Evolutionary conservation across 192 early-diverging fungal species (phyloP), one percentile per base, ranked within the genome.

Genomic region (Backusella westeae): DNA sequence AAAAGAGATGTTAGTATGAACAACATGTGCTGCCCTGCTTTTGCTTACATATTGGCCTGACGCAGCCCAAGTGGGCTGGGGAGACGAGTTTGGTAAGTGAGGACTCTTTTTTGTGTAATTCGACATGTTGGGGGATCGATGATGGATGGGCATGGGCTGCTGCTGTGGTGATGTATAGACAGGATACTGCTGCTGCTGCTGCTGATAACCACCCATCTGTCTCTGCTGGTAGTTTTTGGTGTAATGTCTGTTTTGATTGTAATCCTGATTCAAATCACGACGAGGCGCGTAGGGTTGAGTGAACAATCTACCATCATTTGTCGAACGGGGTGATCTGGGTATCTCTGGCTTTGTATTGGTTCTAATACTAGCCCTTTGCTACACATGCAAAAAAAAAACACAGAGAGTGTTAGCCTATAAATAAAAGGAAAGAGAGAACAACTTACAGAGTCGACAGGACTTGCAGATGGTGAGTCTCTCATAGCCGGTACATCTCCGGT

Each of bases 241-340:
- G 19, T 68, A 68, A 15, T 34, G 32, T 68, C 19, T 68, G 67
- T 68, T 68, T 17, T 68, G 32, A 44, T 49, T 49, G 42, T 71
- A 49, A 32, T 71, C 70, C 41, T 71, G 70, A 71, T 71, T 71
- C 41, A 32, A 32, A 34, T 71, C 29, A 46, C 29, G 70, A 34
- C 42, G 70, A 49, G 70, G 70, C 44, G 39, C 42, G 44, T 49
- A 65, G 77, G 80, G 67, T 77, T 85, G 78, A 73, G 32, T 74
- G 87, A 82, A 77, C 78, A 67, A 71, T 44, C 70, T 71, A 29
- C 41, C 70, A 71, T 71, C 70, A 34, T 49, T 71, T 15, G 70
- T 69, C 75, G 80, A 80, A 77, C 75, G 77, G 76, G 75, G 72
- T 78, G 74, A 69, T 77, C 67, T 67, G 78, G 78, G 65, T 86